A percentile compares a stretch with the other conserved stretches of the same genome.
phyloP scores from a whole-genome alignment of 2,329 filamentous ascomycete species.

The Nemania sp. region DNA sequence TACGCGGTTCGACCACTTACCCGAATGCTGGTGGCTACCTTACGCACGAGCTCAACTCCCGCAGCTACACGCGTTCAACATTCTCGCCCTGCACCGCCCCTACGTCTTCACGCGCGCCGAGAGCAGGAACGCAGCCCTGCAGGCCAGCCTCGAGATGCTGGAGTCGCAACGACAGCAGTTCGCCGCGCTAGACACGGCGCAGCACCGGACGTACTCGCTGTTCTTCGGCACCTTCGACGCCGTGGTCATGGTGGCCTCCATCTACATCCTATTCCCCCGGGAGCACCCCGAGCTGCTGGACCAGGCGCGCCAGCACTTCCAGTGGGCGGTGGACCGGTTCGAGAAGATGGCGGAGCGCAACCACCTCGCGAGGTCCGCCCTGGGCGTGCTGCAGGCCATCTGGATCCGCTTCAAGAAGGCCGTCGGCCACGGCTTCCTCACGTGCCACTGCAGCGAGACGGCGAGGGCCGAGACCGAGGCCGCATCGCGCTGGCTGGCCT shows the following conservation, averaged over 20 bases:
- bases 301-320: conserved; percentile 66
- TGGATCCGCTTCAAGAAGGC: conserved; percentile 65
- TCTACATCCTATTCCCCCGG: conserved; percentile 70
- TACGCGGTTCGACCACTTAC: conserved; percentile 65
- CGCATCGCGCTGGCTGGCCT: conserved; percentile 33
- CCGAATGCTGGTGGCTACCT: conserved; percentile 66
- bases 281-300: conserved; percentile 64
- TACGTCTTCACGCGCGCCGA: conserved; percentile 69
- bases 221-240: conserved; percentile 75
- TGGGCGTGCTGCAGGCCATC: conserved; percentile 67
- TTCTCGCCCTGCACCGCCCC: conserved; percentile 71
- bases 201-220: conserved; percentile 67
- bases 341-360: conserved; percentile 67
- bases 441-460: conserved; percentile 24
- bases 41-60: conserved; percentile 60
- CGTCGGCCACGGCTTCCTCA: conserved; percentile 54
- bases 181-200: conserved; percentile 60
- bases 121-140: conserved; percentile 67
- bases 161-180: conserved; percentile 65
- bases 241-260: conserved; percentile 69
- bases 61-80: conserved; percentile 64
- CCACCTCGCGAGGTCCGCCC: conserved; percentile 64
- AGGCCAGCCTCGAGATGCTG: conserved; percentile 67
- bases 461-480: conserved; percentile 40
- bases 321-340: conserved; percentile 70